Evolutionary conservation across 1,284 basidiomycete genomes (phyloP).

Genomic region (Rhodotorula sp.): DNA sequence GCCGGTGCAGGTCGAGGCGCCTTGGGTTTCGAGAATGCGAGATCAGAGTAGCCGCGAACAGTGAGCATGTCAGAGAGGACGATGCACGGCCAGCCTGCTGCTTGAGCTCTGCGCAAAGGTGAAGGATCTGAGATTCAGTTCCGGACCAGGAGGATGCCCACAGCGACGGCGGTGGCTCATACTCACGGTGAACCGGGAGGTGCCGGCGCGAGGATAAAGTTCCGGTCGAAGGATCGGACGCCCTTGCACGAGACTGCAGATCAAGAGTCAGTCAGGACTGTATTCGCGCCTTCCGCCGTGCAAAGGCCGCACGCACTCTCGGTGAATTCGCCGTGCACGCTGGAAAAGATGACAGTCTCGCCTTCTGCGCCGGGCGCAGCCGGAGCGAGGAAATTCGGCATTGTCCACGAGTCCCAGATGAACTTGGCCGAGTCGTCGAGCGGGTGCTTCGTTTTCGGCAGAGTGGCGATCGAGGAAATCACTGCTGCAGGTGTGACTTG

Average conservation of each 20-base stretch:
- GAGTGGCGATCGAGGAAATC: slow-evolving; percentile 60
- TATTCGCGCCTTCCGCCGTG: slow-evolving; percentile 43
- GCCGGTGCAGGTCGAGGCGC: slow-evolving; percentile 22
- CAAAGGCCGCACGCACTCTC: slow-evolving; percentile 62
- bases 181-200: slow-evolving; percentile 69
- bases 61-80: slow-evolving; percentile 86
- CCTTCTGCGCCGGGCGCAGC: slow-evolving; percentile 56
- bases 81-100: slow-evolving; percentile 81
- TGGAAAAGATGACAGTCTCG: slow-evolving; percentile 66
- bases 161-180: too few relatives aligned
- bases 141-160: neutral
- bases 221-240: slow-evolving; percentile 86
- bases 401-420: slow-evolving; percentile 76
- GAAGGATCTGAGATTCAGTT: neutral
- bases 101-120: slow-evolving; percentile 61
- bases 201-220: slow-evolving; percentile 81
- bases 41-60: slow-evolving; percentile 77
- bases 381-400: slow-evolving; percentile 51
- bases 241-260: slow-evolving; percentile 55
- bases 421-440: slow-evolving; percentile 72
- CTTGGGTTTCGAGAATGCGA: slow-evolving; percentile 47
- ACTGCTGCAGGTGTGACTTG: slow-evolving; percentile 70
- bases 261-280: slow-evolving; percentile 32
- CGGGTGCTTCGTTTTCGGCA: slow-evolving; percentile 79
- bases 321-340: slow-evolving; percentile 85